phyloP scores from a whole-genome alignment of 805 yeast genomes.

The Kluyveromyces aestuarii region DNA sequence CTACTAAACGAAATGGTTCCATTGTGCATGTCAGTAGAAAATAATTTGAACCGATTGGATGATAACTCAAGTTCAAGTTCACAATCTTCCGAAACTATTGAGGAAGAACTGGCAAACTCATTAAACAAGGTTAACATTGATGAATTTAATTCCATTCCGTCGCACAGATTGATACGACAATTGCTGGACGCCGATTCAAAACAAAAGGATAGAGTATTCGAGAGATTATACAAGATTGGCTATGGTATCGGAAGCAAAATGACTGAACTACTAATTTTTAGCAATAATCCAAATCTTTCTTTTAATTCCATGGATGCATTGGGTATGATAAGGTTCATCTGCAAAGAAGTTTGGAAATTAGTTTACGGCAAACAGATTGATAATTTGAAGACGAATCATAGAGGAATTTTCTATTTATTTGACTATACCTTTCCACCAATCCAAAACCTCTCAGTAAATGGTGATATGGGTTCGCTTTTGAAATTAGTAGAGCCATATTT shows the following conservation, averaged over 20 bases:
- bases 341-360: constrained; percentile 84
- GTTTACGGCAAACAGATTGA: constrained; percentile 83
- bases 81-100: constrained; percentile 11
- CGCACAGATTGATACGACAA: constrained; percentile 24
- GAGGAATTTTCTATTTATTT: constrained; percentile 37
- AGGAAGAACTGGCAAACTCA: constrained; percentile 11
- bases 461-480: constrained; percentile 14
- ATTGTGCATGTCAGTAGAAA: constrained; percentile 53
- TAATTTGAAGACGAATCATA: constrained; percentile 83
- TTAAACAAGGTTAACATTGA: not conserved
- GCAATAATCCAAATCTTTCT: constrained; percentile 40
- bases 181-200: constrained; percentile 25
- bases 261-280: constrained; percentile 38
- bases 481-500: constrained; percentile 24
- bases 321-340: constrained; percentile 83
- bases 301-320: constrained; percentile 50
- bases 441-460: constrained; percentile 18
- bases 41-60: constrained; percentile 25
- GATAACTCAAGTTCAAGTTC: constrained; percentile 1
- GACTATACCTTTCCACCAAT: constrained; percentile 25
- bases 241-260: constrained; percentile 55
- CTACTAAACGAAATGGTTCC: constrained; percentile 75
- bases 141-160: constrained; percentile 8
- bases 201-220: constrained; percentile 41
- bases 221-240: constrained; percentile 63